phyloP scores from a whole-genome alignment of 2,329 filamentous ascomycete species.

The Ophiostoma sp. region DNA sequence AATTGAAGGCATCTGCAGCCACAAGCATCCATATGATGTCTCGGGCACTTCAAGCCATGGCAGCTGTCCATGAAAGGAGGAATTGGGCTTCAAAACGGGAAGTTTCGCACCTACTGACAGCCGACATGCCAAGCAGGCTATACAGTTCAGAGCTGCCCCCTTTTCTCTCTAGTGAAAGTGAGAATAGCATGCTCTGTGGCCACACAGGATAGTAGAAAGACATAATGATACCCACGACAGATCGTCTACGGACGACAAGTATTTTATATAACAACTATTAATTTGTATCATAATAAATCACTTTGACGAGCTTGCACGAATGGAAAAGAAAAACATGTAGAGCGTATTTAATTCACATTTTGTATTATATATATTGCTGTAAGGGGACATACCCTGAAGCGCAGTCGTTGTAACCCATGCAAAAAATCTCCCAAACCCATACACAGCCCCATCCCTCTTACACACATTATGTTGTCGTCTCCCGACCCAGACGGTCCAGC shows the following conservation, averaged over 20 bases:
- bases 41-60: not conserved
- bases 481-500: conserved; percentile 61
- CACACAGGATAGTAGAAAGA: not conserved
- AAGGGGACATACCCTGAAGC: not conserved
- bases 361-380: not conserved
- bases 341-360: not conserved
- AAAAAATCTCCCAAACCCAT: not conserved
- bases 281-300: not conserved
- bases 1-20: too few species aligned
- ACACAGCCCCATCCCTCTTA: not conserved
- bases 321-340: not conserved
- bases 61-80: not conserved
- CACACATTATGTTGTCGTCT: conserved; percentile 42
- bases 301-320: not conserved
- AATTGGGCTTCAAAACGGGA: too few species aligned
- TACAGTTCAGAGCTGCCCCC: too few species aligned
- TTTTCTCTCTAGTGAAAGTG: not conserved
- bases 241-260: not conserved
- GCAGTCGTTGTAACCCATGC: not conserved
- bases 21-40: not conserved
- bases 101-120: too few species aligned
- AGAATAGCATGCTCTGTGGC: not conserved
- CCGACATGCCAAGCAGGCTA: too few species aligned
- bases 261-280: not conserved
- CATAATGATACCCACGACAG: conserved; percentile 20